Evolutionary conservation across 805 yeast genomes (phyloP).

Genomic region (Candida pini): DNA sequence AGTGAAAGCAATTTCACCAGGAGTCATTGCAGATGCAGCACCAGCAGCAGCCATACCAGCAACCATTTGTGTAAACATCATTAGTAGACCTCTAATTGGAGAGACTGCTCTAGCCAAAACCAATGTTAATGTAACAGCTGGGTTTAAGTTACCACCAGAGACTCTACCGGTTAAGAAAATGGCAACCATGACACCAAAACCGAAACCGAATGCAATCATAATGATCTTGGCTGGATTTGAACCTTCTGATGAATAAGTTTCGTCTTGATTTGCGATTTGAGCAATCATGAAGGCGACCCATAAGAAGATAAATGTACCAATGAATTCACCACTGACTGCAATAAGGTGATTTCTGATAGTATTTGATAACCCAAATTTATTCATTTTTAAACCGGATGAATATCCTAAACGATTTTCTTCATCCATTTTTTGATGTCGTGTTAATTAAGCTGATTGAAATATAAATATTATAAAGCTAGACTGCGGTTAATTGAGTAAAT

Average conservation of each 20-base stretch:
- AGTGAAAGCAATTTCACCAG: constrained; percentile 68
- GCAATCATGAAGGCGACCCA: constrained; percentile 82
- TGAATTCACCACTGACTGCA: constrained; percentile 75
- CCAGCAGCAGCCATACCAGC: constrained; percentile 94
- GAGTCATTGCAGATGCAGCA: constrained; percentile 80
- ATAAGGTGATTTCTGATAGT: constrained; percentile 53
- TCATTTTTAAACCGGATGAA: constrained; percentile 32
- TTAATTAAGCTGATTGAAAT: no score
- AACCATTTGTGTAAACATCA: constrained; percentile 63
- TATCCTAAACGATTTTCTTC: constrained; percentile 37
- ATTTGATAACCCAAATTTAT: constrained; percentile 35
- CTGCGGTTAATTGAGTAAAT: no score
- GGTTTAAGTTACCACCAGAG: constrained; percentile 88
- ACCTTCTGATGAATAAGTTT: constrained; percentile 24
- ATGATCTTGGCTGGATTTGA: constrained; percentile 58
- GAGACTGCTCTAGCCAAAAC: constrained; percentile 69
- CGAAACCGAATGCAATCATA: constrained; percentile 83
- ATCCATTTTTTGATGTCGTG: constrained; percentile 22
- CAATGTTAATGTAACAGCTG: constrained; percentile 76
- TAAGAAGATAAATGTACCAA: constrained; percentile 80
- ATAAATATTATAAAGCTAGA: no score
- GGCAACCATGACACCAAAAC: constrained; percentile 74
- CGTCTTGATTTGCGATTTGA: constrained; percentile 60
- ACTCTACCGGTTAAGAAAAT: constrained; percentile 66
- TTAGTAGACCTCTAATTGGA: constrained; percentile 61